Base-by-base conservation (phyloP, 2,329 filamentous ascomycete species). In the Juglanconis oblonga region DNA sequence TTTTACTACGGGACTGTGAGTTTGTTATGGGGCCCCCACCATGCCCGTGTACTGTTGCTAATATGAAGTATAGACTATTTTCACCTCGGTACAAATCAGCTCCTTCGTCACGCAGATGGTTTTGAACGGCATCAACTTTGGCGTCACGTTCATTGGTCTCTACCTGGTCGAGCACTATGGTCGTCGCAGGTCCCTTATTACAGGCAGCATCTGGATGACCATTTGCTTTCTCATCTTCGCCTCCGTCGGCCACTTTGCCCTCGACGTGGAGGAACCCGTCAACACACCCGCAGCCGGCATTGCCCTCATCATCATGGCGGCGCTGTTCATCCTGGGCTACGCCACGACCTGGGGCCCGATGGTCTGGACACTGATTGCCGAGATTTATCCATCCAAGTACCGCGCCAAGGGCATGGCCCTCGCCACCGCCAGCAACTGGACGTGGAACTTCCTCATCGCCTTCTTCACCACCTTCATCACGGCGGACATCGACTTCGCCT, bases 391-490 rank as follows among this genome's bases (percentile, higher is more conserved):
- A 0, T 83, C 82, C 10, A 77, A 85, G 13, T 87, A 87, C 67
- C 78, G 85, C 42, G 84, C 84, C 3, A 81, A 81, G 68, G 82
- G 79, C 35, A 87, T 87, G 79, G 84, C 83, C 2, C 70, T 87
- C 2, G 79, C 83, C 0, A 88, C 85, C 0, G 80, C 83, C 0
- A 81, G 79, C 66, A 88, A 88, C 72, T 88, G 86, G 86, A 76
- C 80, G 36, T 91, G 87, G 86, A 90, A 91, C 72, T 92, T 92
- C 74, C 79, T 90, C 64, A 81, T 87, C 62, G 85, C 84, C 0
- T 93, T 93, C 77, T 91, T 92, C 77, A 92, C 90, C 0, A 88
- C 90, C 0, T 92, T 92, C 73, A 92, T 93, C 69, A 89, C 87
- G 0, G 76, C 79, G 0, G 82, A 83, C 3, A 92, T 92, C 57